These are phyloP conservation scores for Plasmopara halstedii DNA, from an alignment of 352 stramenopile genomes.

Conservation along the genomic window DNA sequence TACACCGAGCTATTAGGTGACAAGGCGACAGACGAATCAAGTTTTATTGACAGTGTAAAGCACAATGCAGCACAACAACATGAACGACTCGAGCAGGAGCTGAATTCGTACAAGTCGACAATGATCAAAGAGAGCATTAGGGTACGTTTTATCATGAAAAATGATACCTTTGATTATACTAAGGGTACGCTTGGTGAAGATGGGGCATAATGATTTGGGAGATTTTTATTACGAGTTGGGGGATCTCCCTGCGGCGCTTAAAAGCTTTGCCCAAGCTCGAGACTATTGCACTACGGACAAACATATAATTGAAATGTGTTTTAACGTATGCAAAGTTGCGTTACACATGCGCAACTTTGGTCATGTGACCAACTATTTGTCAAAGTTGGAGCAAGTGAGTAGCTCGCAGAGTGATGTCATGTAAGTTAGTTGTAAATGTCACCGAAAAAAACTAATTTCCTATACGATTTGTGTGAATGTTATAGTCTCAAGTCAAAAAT, in stretches of 20 bases:
- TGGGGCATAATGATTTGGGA: slow-evolving; percentile 83
- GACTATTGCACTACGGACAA: slow-evolving; percentile 89
- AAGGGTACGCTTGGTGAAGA: slow-evolving; percentile 29
- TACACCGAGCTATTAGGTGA: slow-evolving; percentile 58
- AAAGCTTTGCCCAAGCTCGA: slow-evolving; percentile 79
- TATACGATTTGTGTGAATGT: slow-evolving; percentile 5
- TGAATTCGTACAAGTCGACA: slow-evolving; percentile 88
- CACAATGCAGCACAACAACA: slow-evolving; percentile 60
- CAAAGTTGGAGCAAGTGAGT: slow-evolving; percentile 78
- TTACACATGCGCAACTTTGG: slow-evolving; percentile 83
- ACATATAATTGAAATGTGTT: slow-evolving; percentile 86
- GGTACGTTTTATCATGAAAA: slow-evolving; percentile 23
- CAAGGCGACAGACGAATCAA: slow-evolving; percentile 27
- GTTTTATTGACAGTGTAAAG: slow-evolving; percentile 56
- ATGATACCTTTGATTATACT: neutral
- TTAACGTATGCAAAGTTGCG: slow-evolving; percentile 85
- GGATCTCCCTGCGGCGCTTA: slow-evolving; percentile 64
- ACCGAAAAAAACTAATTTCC: neutral
- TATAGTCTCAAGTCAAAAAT: slow-evolving; percentile 78
- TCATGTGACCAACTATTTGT: slow-evolving; percentile 83
- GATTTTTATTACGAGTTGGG: slow-evolving; percentile 84
- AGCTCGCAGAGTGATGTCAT: slow-evolving; percentile 57
- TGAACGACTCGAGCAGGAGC: slow-evolving; percentile 78
- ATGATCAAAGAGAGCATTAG: slow-evolving; percentile 90
- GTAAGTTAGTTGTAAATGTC: slow-evolving; percentile 23